Evolutionary conservation across 2,329 filamentous ascomycete species (phyloP), one percentile per base, ranked within the genome.

Genomic region (Microdochium paspali): DNA sequence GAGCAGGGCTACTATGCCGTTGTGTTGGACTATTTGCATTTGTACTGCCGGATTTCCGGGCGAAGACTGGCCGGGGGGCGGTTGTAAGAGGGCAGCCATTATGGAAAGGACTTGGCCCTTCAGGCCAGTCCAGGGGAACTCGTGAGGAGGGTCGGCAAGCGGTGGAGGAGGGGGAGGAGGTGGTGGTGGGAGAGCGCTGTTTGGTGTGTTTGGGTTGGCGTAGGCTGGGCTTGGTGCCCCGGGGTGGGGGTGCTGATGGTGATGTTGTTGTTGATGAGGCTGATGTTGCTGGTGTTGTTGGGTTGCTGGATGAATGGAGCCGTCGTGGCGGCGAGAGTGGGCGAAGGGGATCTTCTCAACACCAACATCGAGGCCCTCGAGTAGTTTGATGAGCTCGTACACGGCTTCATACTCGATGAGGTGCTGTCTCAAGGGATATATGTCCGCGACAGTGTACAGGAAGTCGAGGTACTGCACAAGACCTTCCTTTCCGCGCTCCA

Each of bases 401-500:
- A 88, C 82, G 32, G 90, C 83, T 62, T 96, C 89, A 87, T 91
- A 97, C 53, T 95, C 85, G 45, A 94, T 87, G 32, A 97, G 77
- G 52, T 94, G 84, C 39, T 81, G 77, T 52, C 94, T 87, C 72
- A 89, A 89, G 45, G 88, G 84, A 40, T 84, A 77, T 57, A 91
- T 85, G 59, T 95, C 90, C 0, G 88, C 90, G 24, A 95, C 79
- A 0, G 93, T 90, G 15, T 86, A 89, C 47, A 96, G 85, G 62
- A 97, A 95, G 57, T 96, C 90, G 2, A 97, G 79, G 60, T 95
- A 95, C 64, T 96, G 90, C 46, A 90, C 89, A 1, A 97, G 80
- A 1, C 91, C 91, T 59, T 97, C 91, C 63, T 95, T 95, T 49
- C 94, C 91, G 13, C 91, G 82, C 63, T 97, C 91, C 85, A 97